Percentiles rank a stretch among this genome's conserved stretches.
Evolutionary conservation across 108 stramenopile genomes (phyloP).

Genomic region (Conticribra guillardii): DNA sequence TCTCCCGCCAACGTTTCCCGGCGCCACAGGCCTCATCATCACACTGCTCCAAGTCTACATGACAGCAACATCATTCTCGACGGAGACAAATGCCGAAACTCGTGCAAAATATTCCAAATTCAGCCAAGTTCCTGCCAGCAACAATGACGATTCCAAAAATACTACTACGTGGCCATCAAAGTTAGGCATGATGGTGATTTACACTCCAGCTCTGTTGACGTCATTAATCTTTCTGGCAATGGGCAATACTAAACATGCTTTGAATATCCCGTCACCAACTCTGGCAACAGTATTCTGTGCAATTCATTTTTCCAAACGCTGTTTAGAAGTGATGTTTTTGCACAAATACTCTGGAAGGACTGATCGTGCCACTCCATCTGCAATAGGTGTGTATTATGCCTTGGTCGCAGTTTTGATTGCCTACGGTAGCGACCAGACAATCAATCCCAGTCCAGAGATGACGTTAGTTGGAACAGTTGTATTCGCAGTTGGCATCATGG

Average conservation of each 20-base stretch:
- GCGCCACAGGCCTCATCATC: conserved; percentile 20
- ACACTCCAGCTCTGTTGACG: conserved; percentile 52
- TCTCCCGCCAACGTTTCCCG: conserved; percentile 28
- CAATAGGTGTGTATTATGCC: conserved; percentile 58
- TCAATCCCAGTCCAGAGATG: not conserved
- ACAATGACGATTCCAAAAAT: not conserved
- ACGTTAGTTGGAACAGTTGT: conserved; percentile 17
- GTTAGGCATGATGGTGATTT: conserved; percentile 67
- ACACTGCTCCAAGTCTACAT: conserved; percentile 26
- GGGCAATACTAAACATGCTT: not conserved
- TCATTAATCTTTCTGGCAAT: conserved; percentile 17
- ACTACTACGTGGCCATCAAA: conserved; percentile 33
- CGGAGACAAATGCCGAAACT: conserved; percentile 31
- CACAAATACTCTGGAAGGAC: conserved; percentile 66
- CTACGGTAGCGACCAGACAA: conserved; percentile 4
- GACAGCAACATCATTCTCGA: conserved; percentile 3
- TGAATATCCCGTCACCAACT: conserved; percentile 17
- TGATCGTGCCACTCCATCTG: conserved; percentile 23
- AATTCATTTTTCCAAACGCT: conserved; percentile 65
- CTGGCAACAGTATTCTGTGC: conserved; percentile 43
- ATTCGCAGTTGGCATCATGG: conserved; percentile 55
- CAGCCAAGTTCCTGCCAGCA: conserved; percentile 10
- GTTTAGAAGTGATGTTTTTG: conserved; percentile 59
- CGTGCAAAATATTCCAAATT: conserved; percentile 49
- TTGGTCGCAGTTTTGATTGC: conserved; percentile 45